Percentiles rank a stretch among this genome's conserved stretches.
phyloP scores from a whole-genome alignment of 169 alveolate species.

The Plasmodium falciparum region DNA sequence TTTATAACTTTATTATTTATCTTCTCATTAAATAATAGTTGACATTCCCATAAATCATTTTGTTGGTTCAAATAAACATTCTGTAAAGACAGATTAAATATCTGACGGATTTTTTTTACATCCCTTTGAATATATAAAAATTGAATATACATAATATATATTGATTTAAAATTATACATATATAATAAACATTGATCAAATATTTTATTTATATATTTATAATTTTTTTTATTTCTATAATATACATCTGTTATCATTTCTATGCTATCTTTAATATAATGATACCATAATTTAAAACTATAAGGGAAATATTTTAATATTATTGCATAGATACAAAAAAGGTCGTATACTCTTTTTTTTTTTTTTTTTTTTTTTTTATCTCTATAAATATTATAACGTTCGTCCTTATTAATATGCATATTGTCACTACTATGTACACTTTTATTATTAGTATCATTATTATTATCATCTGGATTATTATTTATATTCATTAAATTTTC shows the following conservation, averaged over 20 bases:
- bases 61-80: conserved; percentile 59
- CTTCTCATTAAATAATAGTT: conserved; percentile 15
- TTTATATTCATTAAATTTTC: not conserved
- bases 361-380: not conserved
- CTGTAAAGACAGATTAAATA: conserved; percentile 36
- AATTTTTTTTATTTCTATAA: conserved; percentile 39
- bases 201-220: conserved; percentile 21
- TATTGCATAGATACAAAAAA: conserved; percentile 30
- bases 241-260: conserved; percentile 42
- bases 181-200: conserved; percentile 51
- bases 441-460: not conserved
- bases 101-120: conserved; percentile 37
- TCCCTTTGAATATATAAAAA: conserved; percentile 65
- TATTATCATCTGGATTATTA: not conserved
- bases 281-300: conserved; percentile 64
- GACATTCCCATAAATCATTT: conserved; percentile 62
- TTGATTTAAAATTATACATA: conserved; percentile 51
- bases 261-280: conserved; percentile 53
- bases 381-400: too few relatives aligned
- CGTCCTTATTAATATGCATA: not conserved
- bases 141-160: conserved; percentile 61
- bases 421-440: not conserved
- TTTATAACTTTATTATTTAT: conserved; percentile 34
- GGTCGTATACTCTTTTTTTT: not conserved
- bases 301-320: conserved; percentile 53